Base-by-base conservation (phyloP, 2,329 filamentous ascomycete species). In the Cladosporium oxysporum region DNA sequence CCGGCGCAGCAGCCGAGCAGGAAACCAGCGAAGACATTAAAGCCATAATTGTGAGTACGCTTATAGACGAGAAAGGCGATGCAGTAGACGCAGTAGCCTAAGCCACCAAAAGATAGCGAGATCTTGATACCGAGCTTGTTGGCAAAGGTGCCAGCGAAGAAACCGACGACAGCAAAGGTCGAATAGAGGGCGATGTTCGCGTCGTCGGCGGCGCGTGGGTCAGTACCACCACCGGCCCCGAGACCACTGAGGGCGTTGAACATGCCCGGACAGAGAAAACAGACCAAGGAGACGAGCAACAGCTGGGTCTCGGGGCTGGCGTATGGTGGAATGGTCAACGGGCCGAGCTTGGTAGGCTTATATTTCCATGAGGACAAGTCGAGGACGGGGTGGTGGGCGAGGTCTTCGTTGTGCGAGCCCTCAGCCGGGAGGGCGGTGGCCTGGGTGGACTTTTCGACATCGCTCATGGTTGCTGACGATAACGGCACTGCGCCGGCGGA, bases 1-100 rank as follows among this genome's bases (percentile, higher is more conserved):
- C 90, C 91, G 55, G 91, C 91, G 75, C 91, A 93, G 64, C 92
- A 80, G 78, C 91, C 91, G 58, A 93, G 86, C 68, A 92, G 83
- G 16, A 88, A 88, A 71, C 91, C 91, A 6, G 91, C 87, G 71
- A 93, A 92, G 71, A 91, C 87, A 75, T 88, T 87, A 79, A 92
- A 93, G 66, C 88, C 89, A 66, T 84, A 79, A 74, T 90, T 90
- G 63, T 81, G 65, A 26, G 83, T 90, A 79, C 92, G 89, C 72
- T 86, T 88, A 79, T 88, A 93, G 79, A 82, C 84, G 50, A 93
- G 82, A 78, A 91, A 90, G 64, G 86, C 86, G 58, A 88, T 85
- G 92, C 77, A 16, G 41, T 47, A 47, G n/a, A 47, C 41, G 41
- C 41, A 47, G 41, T 47, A 47, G 41, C 41, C 41, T 10, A 47